Percentiles rank a stretch among this genome's conserved stretches.
phyloP scores from a whole-genome alignment of 352 stramenopile species.

The Vaucheria bursata region DNA sequence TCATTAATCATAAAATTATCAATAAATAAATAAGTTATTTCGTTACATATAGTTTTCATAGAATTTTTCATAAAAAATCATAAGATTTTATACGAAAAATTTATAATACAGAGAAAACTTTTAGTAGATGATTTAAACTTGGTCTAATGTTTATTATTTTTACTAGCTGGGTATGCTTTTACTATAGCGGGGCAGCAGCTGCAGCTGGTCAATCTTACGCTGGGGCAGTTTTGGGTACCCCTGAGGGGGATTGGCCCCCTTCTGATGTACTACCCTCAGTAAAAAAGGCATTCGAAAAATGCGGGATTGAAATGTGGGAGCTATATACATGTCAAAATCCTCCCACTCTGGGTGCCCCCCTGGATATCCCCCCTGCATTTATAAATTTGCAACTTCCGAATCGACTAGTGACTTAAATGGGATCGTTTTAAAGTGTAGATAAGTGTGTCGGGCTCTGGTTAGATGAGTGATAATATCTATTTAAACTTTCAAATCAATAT shows the following conservation, averaged over 20 bases:
- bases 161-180: conserved; percentile 25
- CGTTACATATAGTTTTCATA: too few relatives aligned
- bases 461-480: too few relatives aligned
- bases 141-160: too few relatives aligned
- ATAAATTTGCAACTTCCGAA: background rate
- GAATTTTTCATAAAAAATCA: too few relatives aligned
- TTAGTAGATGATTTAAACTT: too few relatives aligned
- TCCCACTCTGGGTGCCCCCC: background rate
- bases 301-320: conserved; percentile 44
- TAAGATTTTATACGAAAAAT: too few relatives aligned
- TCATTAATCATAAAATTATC: too few relatives aligned
- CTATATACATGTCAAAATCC: conserved; percentile 8
- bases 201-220: conserved; percentile 48
- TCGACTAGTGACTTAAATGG: background rate
- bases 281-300: conserved; percentile 27
- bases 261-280: conserved; percentile 21
- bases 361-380: background rate
- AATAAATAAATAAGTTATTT: too few relatives aligned
- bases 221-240: conserved; percentile 41
- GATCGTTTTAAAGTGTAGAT: background rate
- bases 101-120: too few relatives aligned
- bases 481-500: too few relatives aligned
- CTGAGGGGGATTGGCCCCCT: conserved; percentile 35
- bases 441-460: background rate
- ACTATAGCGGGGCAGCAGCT: conserved; percentile 47